Evolutionary conservation across 2,329 filamentous ascomycete genomes (phyloP), one percentile per base, ranked within the genome.

Genomic region (Emergomyces pasteurianus): DNA sequence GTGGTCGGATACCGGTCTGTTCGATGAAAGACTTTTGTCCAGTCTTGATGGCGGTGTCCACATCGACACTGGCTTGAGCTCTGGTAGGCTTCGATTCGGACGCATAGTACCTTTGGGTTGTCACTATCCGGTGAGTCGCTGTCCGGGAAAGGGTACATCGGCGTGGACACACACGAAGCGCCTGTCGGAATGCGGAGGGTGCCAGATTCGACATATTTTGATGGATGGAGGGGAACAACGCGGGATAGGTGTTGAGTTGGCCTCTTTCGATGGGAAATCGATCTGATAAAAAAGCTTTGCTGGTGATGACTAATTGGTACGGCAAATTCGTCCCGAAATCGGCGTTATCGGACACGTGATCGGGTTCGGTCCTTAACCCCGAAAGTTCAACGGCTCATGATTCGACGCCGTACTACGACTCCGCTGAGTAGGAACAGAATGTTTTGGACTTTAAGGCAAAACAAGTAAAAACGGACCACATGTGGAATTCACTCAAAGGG

Each of bases 11-110:
- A 36, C 83, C 83, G 9, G 81, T 84, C 73, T 85, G 73, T 40
- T 80, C 75, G 59, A 84, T 70, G 66, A 95, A 94, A 38, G 88
- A 86, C 73, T 88, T 88, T 77, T 92, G 90, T 67, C 96, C 90
- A 63, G 91, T 81, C 73, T 88, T 89, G 75, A 96, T 92, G 63
- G 90, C 86, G 12, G 87, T 88, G 69, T 96, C 90, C 61, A 90
- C 78, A 68, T 84, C 86, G 70, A 96, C 88, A 72, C 91, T 89
- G 58, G 90, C 90, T 74, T 85, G 90, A 68, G 89, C 86, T 61
- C 74, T 73, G 61, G 68, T 71, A 66, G 85, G 82, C 79, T 87
- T 90, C 63, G 89, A 87, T 78, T 92, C 87, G 34, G 90, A 88
- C 65, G 96, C 91, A 81, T 96, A 96, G 68, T 79, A 81, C 71